A percentile compares a stretch with the other conserved stretches of the same genome.
Evolutionary conservation across 176 grass and related monocot species (phyloP).

Genomic region (Ensete ventricosum): DNA sequence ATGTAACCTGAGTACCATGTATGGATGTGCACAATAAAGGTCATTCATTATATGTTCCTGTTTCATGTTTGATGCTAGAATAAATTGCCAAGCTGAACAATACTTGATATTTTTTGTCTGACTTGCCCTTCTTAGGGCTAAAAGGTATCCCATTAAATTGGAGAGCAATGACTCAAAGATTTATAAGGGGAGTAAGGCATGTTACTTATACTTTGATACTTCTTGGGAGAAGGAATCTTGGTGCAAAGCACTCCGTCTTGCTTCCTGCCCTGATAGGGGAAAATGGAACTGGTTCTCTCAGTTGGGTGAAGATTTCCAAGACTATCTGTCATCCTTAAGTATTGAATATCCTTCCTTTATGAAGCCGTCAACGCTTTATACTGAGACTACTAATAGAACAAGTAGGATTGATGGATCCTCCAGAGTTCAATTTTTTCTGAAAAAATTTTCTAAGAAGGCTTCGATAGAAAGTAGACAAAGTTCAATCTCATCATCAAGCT

Average conservation of each 20-base stretch:
- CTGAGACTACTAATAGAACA: conserved; percentile 41
- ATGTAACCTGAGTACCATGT: not conserved
- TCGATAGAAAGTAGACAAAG: conserved; percentile 54
- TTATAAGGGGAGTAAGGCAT: conserved; percentile 74
- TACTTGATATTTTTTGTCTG: conserved; percentile 4
- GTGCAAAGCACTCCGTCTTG: conserved; percentile 90
- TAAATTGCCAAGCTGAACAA: not conserved
- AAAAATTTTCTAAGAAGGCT: conserved; percentile 69
- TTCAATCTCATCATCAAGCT: conserved; percentile 22
- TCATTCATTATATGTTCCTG: not conserved
- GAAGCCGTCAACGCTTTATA: conserved; percentile 41
- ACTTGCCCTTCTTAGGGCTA: conserved; percentile 47
- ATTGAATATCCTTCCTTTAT: conserved; percentile 77
- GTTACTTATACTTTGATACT: conserved; percentile 75
- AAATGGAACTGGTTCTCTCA: conserved; percentile 47
- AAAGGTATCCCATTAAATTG: conserved; percentile 88
- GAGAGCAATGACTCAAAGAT: conserved; percentile 54
- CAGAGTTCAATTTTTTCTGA: conserved; percentile 72
- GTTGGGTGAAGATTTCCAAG: conserved; percentile 57
- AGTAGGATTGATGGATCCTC: conserved; percentile 52
- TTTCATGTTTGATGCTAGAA: not conserved
- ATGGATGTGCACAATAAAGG: no score
- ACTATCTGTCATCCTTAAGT: conserved; percentile 66
- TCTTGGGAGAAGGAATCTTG: conserved; percentile 99
- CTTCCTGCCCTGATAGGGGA: conserved; percentile 42